Conservation (phyloP, 2,329 filamentous ascomycete genomes). For the Penicillium sp. region DNA sequence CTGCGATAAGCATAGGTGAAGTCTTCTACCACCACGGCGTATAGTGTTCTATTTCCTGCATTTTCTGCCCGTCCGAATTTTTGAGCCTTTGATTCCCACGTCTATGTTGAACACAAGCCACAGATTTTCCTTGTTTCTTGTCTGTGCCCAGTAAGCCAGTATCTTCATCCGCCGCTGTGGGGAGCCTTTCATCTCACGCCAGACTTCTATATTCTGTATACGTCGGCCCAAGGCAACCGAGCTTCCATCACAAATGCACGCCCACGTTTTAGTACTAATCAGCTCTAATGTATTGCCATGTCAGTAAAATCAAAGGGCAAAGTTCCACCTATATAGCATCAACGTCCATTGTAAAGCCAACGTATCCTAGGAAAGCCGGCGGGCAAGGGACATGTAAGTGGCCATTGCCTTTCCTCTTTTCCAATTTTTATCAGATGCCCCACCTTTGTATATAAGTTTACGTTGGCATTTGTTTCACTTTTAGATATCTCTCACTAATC, state of each 20-base stretch:
- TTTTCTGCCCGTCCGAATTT: conserved; percentile 1
- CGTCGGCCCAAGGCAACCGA: neutral
- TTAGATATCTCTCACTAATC: no score
- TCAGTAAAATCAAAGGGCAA: neutral
- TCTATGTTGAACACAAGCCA: neutral
- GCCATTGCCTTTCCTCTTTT: no score
- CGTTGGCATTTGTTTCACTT: no score
- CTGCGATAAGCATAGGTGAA: conserved; percentile 20
- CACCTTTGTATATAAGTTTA: no score
- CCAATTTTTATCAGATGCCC: no score
- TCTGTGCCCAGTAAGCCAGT: neutral
- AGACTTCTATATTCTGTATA: neutral
- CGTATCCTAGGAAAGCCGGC: no score
- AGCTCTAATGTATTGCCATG: neutral
- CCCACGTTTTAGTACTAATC: neutral
- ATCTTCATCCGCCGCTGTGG: neutral
- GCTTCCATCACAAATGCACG: neutral
- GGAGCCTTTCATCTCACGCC: neutral
- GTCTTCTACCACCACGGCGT: conserved; percentile 18
- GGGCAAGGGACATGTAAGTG: no score
- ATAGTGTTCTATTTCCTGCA: conserved; percentile 13
- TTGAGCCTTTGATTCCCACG: neutral
- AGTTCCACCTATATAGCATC: neutral
- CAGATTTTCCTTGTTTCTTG: neutral
- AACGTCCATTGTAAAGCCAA: neutral